These are phyloP conservation scores for Chrysosporium keratinophilum DNA, from an alignment of 2,329 filamentous ascomycete species.

Conservation along the genomic window DNA sequence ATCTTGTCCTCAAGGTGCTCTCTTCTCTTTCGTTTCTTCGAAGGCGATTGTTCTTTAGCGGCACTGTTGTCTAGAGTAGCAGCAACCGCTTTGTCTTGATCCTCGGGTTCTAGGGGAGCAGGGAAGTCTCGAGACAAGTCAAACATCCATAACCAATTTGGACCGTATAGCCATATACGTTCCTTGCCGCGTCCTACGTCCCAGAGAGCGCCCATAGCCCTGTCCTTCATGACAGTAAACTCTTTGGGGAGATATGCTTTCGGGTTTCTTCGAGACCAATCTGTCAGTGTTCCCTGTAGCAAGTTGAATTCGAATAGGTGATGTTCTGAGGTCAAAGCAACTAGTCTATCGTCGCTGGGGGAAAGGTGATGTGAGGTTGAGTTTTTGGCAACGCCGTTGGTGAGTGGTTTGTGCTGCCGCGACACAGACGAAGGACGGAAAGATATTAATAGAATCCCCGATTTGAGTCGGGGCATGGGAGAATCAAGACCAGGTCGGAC, in stretches of 20 bases:
- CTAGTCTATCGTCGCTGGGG: slow-evolving; percentile 43
- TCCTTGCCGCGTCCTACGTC: slow-evolving; percentile 49
- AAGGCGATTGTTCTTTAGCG: neutral
- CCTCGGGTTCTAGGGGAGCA: slow-evolving; percentile 24
- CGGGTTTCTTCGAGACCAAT: slow-evolving; percentile 79
- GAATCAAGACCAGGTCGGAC: slow-evolving; percentile 59
- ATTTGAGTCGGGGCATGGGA: slow-evolving; percentile 58
- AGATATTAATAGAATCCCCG: slow-evolving; percentile 56
- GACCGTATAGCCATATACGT: slow-evolving; percentile 78
- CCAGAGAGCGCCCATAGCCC: slow-evolving; percentile 78
- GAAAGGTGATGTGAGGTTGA: slow-evolving; percentile 16
- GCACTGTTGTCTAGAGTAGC: slow-evolving; percentile 16
- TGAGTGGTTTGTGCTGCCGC: slow-evolving; percentile 24
- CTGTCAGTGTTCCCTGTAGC: slow-evolving; percentile 61
- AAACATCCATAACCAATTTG: slow-evolving; percentile 83
- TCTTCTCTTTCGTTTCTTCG: slow-evolving; percentile 36
- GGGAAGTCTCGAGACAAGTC: slow-evolving; percentile 64
- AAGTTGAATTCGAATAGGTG: slow-evolving; percentile 71
- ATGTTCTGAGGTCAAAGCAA: slow-evolving; percentile 54
- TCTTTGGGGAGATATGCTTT: slow-evolving; percentile 62
- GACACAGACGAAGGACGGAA: slow-evolving; percentile 44
- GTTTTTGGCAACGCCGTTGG: slow-evolving; percentile 34
- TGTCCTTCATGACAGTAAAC: slow-evolving; percentile 64
- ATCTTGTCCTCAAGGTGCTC: slow-evolving; percentile 27
- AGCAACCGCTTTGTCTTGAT: neutral